Conservation (phyloP, 2,329 filamentous ascomycete species). For the Colletotrichum lini region DNA sequence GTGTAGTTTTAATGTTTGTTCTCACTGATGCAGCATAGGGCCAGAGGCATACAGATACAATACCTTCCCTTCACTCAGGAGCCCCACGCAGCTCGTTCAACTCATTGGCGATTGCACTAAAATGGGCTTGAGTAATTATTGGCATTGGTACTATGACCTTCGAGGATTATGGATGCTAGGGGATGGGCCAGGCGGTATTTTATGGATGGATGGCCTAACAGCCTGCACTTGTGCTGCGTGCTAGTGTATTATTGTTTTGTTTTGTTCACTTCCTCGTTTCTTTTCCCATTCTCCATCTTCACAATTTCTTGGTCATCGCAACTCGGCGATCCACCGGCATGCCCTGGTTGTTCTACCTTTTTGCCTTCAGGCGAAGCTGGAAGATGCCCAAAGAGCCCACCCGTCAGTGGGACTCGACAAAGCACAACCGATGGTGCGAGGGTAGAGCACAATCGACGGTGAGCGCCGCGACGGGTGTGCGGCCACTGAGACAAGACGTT, state of each 20-base stretch:
- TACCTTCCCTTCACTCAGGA: background rate
- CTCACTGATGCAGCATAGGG: background rate
- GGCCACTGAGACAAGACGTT: conserved; percentile 29
- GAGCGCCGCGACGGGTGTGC: conserved; percentile 13
- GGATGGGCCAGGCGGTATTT: conserved; percentile 34
- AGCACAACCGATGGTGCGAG: background rate
- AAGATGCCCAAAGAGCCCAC: conserved; percentile 10
- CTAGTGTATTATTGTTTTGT: background rate
- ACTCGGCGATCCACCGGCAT: conserved; percentile 11
- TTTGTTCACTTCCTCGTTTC: background rate
- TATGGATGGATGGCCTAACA: conserved; percentile 13
- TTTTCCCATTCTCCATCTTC: background rate
- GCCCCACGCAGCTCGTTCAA: conserved; percentile 13
- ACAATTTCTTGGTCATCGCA: background rate
- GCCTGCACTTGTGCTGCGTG: background rate
- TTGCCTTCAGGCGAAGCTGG: conserved; percentile 30
- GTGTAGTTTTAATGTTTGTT: conserved; percentile 5
- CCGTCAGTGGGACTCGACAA: conserved; percentile 24
- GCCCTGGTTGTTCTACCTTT: background rate
- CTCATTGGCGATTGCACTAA: background rate
- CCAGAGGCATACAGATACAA: background rate
- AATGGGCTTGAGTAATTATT: conserved; percentile 14
- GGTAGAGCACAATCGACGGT: background rate
- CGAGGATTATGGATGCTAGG: conserved; percentile 24
- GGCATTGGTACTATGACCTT: conserved; percentile 21